Evolutionary conservation across 257 asterid genomes (phyloP).

Genomic region (Ilex aquifolium): DNA sequence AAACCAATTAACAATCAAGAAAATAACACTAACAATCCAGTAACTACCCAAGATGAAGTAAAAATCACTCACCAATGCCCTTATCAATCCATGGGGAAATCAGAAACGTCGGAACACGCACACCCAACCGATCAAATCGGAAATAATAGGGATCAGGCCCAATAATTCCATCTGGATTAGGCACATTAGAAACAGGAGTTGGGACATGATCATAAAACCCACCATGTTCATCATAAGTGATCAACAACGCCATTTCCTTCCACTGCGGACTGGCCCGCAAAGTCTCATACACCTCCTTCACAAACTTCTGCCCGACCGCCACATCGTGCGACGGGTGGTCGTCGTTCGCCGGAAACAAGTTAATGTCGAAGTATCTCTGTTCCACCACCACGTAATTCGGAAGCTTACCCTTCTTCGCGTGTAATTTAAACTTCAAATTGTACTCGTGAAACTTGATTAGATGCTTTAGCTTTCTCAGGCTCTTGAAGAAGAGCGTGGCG

Average conservation of each 20-base stretch:
- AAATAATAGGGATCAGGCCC: constrained; percentile 89
- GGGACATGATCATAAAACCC: constrained; percentile 97
- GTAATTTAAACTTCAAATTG: constrained; percentile 53
- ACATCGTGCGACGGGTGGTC: constrained; percentile 96
- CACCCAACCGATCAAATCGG: constrained; percentile 79
- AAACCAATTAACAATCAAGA: no score
- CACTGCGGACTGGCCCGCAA: constrained; percentile 88
- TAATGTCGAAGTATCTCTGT: constrained; percentile 72
- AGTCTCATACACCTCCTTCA: constrained; percentile 92
- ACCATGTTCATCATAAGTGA: constrained; percentile 93
- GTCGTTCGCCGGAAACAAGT: constrained; percentile 69
- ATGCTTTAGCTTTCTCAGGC: constrained; percentile 70
- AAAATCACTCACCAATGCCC: constrained; percentile 58
- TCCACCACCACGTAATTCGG: constrained; percentile 88
- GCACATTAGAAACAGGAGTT: constrained; percentile 84
- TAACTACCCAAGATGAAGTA: no score
- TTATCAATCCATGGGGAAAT: constrained; percentile 92
- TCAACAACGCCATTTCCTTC: constrained; percentile 88
- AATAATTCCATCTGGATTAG: constrained; percentile 92
- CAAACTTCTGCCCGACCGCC: constrained; percentile 84
- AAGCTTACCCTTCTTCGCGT: constrained; percentile 67
- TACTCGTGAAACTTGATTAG: constrained; percentile 56
- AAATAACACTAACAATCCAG: no score
- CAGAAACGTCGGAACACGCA: constrained; percentile 81
- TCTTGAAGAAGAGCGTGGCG: constrained; percentile 72